Percentiles rank a stretch among this genome's conserved stretches.
phyloP scores from a whole-genome alignment of 2,329 filamentous ascomycete species.

The Xylariaceae sp. region DNA sequence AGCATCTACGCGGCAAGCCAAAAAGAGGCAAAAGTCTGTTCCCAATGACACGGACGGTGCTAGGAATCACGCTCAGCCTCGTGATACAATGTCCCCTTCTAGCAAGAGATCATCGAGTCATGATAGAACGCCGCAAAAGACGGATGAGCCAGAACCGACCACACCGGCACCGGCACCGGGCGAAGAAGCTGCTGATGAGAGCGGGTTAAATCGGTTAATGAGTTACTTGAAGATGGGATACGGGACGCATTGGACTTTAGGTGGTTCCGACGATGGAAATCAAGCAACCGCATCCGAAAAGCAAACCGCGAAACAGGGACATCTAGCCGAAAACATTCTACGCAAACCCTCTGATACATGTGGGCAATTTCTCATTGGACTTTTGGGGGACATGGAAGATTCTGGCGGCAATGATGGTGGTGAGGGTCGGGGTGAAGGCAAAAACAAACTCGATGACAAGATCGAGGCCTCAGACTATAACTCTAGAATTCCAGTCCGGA shows the following conservation, averaged over 20 bases:
- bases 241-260: slow-evolving; percentile 61
- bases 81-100: slow-evolving; percentile 11
- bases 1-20: slow-evolving; percentile 55
- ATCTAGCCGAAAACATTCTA: neutral
- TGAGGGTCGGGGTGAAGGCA: slow-evolving; percentile 30
- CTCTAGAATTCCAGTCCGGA: slow-evolving; percentile 59
- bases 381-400: slow-evolving; percentile 61
- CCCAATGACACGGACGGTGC: slow-evolving; percentile 8
- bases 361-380: slow-evolving; percentile 62
- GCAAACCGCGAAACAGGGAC: neutral
- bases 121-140: slow-evolving; percentile 7
- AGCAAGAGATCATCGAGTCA: slow-evolving; percentile 3
- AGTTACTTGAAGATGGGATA: slow-evolving; percentile 64
- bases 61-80: slow-evolving; percentile 1
- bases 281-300: neutral
- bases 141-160: slow-evolving; percentile 5
- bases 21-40: slow-evolving; percentile 36
- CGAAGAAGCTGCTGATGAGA: slow-evolving; percentile 32
- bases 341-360: slow-evolving; percentile 19
- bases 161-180: neutral
- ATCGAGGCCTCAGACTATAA: slow-evolving; percentile 40
- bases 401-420: slow-evolving; percentile 22
- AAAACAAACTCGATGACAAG: slow-evolving; percentile 22
- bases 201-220: slow-evolving; percentile 52
- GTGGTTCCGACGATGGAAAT: slow-evolving; percentile 26